phyloP scores from a whole-genome alignment of 768 basidiomycete species.

The Suillus plorans region DNA sequence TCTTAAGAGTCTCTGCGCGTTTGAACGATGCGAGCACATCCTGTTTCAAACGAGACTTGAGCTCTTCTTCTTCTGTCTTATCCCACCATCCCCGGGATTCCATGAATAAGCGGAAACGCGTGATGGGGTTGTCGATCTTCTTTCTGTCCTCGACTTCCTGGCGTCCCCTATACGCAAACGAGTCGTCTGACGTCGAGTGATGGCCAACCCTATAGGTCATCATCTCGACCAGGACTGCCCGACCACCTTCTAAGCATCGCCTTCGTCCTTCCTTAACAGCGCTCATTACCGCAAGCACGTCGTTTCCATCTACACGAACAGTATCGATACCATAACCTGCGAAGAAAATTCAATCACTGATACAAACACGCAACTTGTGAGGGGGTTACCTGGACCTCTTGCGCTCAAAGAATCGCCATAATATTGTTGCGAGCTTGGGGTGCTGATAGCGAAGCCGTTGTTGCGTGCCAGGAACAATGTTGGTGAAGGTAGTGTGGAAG shows the following conservation, averaged over 20 bases:
- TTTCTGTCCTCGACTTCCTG: slow-evolving; percentile 92
- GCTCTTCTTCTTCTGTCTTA: slow-evolving; percentile 65
- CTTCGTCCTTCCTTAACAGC: slow-evolving; percentile 71
- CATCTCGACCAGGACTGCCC: slow-evolving; percentile 83
- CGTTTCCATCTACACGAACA: slow-evolving; percentile 92
- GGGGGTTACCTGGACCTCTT: slow-evolving; percentile 66
- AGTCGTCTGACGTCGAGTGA: slow-evolving; percentile 94
- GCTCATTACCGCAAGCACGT: slow-evolving; percentile 78
- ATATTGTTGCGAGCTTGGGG: slow-evolving; percentile 86
- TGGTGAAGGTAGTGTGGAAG: slow-evolving; percentile 74
- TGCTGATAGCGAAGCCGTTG: slow-evolving; percentile 95
- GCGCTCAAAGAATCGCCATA: slow-evolving; percentile 92
- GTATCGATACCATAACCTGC: slow-evolving; percentile 80
- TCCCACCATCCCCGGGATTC: slow-evolving; percentile 87
- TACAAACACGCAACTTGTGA: neutral
- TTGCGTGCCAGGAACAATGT: slow-evolving; percentile 75
- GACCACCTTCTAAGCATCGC: slow-evolving; percentile 72
- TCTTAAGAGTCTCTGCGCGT: slow-evolving; percentile 68
- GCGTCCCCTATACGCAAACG: slow-evolving; percentile 87
- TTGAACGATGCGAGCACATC: slow-evolving; percentile 80
- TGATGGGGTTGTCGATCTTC: slow-evolving; percentile 86
- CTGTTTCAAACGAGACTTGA: slow-evolving; percentile 65
- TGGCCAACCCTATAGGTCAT: slow-evolving; percentile 96
- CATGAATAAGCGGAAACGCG: slow-evolving; percentile 82
- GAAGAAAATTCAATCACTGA: neutral